These are phyloP conservation scores for Aspergillus ustus DNA, from an alignment of 2,329 filamentous ascomycete genomes.

Conservation along the genomic window DNA sequence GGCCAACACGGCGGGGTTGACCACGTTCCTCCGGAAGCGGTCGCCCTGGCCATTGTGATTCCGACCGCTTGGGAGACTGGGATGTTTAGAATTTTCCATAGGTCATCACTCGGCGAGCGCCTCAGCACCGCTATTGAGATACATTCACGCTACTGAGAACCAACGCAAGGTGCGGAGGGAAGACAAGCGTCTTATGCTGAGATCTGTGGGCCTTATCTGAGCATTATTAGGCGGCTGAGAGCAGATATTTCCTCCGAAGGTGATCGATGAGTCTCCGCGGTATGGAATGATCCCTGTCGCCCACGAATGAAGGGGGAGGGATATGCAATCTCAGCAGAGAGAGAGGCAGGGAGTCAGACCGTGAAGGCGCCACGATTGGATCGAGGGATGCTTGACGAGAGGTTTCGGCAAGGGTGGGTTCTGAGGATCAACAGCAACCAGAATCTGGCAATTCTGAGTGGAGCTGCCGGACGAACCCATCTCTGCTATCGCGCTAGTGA, in stretches of 20 bases:
- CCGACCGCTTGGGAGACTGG: neutral
- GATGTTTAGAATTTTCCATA: slow-evolving; percentile 15
- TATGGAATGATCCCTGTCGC: neutral
- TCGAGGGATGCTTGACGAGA: neutral
- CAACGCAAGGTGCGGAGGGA: neutral
- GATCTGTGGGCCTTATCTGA: slow-evolving; percentile 9
- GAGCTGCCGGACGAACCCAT: slow-evolving; percentile 2
- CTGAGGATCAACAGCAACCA: neutral
- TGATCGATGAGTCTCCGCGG: neutral
- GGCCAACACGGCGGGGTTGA: slow-evolving; percentile 11
- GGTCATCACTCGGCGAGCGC: neutral
- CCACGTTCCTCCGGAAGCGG: neutral
- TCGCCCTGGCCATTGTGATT: slow-evolving; percentile 3
- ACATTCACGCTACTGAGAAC: neutral
- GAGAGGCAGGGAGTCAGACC: neutral
- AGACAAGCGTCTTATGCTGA: slow-evolving; percentile 1
- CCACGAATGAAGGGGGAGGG: slow-evolving; percentile 6
- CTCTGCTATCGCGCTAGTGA: neutral
- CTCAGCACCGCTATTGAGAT: neutral
- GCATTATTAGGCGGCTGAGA: slow-evolving; percentile 8
- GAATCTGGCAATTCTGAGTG: neutral
- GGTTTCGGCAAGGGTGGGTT: slow-evolving; percentile 3
- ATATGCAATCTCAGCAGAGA: slow-evolving; percentile 4
- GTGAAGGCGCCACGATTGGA: slow-evolving; percentile 1
- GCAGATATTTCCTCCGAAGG: slow-evolving; percentile 3